Evolutionary conservation across 352 stramenopile genomes (phyloP).

Genomic region (Globisporangium spinosum): DNA sequence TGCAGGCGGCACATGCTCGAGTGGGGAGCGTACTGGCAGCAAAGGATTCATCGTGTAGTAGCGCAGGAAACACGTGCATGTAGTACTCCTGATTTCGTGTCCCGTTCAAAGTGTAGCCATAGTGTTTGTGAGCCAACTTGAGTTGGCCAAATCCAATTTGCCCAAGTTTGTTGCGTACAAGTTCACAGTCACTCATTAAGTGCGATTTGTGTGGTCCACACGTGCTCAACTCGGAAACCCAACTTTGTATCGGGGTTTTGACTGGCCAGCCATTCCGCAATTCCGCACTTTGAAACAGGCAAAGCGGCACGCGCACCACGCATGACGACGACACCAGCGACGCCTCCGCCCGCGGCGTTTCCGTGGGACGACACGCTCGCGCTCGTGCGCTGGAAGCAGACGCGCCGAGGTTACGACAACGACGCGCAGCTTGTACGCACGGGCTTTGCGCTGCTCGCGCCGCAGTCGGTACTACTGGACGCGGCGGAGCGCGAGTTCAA

Average conservation of each 20-base stretch:
- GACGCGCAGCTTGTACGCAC: conserved; percentile 41
- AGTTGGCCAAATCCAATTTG: too few relatives aligned
- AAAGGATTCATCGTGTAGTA: neutral
- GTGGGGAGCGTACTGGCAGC: neutral
- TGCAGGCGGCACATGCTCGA: neutral
- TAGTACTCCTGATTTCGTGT: too few relatives aligned
- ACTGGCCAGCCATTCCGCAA: conserved; percentile 6
- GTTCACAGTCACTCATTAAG: neutral
- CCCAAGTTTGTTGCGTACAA: neutral
- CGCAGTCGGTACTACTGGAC: conserved; percentile 21
- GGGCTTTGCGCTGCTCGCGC: conserved; percentile 31
- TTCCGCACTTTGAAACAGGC: neutral
- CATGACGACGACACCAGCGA: neutral
- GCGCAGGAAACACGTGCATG: neutral
- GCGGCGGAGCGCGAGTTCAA: conserved; percentile 46
- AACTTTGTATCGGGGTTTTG: conserved; percentile 2
- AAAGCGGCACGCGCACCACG: neutral
- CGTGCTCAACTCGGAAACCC: neutral
- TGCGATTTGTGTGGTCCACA: neutral
- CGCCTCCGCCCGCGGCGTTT: neutral
- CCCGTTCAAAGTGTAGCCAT: neutral
- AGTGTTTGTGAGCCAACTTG: too few relatives aligned
- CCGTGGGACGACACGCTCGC: conserved; percentile 46
- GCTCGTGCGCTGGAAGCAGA: conserved; percentile 66
- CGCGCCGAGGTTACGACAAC: conserved; percentile 46